Conservation (phyloP, 306 rosid species). For the Dryas alaskensis region DNA sequence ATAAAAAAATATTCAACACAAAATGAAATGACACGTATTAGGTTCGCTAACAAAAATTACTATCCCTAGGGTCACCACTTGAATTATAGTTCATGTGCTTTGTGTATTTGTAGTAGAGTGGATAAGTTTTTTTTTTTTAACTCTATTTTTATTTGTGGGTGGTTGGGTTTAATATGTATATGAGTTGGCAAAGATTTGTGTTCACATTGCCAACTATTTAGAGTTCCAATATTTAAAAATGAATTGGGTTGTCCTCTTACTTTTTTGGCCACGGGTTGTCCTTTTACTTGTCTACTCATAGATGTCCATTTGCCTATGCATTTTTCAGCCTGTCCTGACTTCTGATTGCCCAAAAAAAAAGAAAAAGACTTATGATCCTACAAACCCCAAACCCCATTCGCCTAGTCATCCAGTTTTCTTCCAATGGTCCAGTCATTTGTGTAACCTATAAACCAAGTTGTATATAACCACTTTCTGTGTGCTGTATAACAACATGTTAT, state of each 20-base stretch:
- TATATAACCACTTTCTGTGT: not conserved
- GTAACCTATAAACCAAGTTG: not conserved
- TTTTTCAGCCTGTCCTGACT: not conserved
- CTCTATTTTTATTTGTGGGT: not conserved
- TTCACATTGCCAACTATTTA: not conserved
- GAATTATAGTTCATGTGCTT: too few relatives aligned
- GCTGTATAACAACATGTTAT: slow-evolving; percentile 17
- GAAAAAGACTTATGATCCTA: not conserved
- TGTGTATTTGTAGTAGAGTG: too few relatives aligned
- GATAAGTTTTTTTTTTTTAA: not conserved
- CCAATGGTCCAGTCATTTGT: slow-evolving; percentile 9
- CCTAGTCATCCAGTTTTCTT: not conserved
- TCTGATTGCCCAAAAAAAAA: not conserved
- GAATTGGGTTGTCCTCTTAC: not conserved
- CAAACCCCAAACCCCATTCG: not conserved
- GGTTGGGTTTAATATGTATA: slow-evolving; percentile 11
- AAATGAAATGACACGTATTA: too few relatives aligned
- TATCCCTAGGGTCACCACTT: too few relatives aligned
- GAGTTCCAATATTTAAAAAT: not conserved
- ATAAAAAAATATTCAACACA: too few relatives aligned
- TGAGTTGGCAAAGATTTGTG: slow-evolving; percentile 4
- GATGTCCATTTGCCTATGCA: not conserved
- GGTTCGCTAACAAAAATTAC: too few relatives aligned
- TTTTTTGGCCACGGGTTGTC: not conserved
- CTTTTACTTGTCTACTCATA: not conserved